A percentile compares a stretch with the other conserved stretches of the same genome.
These are phyloP conservation scores for Panaeolus cyanescens DNA, from an alignment of 768 basidiomycete species.

Conservation along the genomic window DNA sequence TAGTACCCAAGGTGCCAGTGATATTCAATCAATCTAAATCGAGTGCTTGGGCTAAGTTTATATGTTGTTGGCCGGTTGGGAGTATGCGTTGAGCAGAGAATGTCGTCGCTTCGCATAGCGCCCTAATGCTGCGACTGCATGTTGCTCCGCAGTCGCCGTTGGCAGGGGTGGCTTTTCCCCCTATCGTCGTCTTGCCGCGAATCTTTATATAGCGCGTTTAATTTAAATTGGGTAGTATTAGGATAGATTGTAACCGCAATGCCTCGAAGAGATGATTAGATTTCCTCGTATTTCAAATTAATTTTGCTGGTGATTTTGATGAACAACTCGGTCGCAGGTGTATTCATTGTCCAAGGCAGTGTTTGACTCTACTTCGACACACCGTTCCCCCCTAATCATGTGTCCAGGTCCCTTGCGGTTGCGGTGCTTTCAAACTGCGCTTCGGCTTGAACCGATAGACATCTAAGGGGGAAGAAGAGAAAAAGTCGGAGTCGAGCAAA, in stretches of 20 bases:
- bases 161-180: no score
- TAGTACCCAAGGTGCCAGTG: not conserved
- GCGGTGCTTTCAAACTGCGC: not conserved
- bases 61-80: not conserved
- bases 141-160: not conserved
- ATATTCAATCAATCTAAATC: conserved; percentile 1
- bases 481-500: no score
- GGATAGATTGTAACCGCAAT: not conserved
- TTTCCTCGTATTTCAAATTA: not conserved
- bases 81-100: not conserved
- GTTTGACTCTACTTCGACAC: not conserved
- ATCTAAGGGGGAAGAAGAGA: not conserved
- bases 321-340: not conserved
- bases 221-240: not conserved
- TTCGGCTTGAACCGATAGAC: not conserved
- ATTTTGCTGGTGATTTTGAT: not conserved
- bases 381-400: not conserved
- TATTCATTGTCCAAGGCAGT: not conserved
- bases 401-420: not conserved
- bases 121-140: not conserved
- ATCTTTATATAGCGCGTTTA: not conserved
- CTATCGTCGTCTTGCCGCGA: no score
- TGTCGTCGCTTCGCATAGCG: not conserved
- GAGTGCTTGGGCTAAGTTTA: no score
- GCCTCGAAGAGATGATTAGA: not conserved